These are phyloP conservation scores for Abrus precatorius DNA, from an alignment of 306 rosid species.

Conservation along the genomic window DNA sequence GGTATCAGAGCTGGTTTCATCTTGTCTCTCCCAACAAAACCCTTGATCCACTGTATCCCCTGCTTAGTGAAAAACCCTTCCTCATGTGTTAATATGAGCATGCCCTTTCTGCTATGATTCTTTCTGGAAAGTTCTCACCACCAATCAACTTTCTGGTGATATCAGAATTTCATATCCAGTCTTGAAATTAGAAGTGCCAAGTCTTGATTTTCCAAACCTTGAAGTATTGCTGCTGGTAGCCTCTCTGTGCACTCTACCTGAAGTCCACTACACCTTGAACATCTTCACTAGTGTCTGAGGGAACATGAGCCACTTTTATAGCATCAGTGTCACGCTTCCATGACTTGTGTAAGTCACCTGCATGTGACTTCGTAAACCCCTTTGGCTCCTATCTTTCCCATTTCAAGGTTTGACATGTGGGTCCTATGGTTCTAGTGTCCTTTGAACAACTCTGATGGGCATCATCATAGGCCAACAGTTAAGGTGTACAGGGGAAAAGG, in stretches of 20 bases:
- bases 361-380: not conserved
- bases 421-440: not conserved
- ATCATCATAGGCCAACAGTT: not conserved
- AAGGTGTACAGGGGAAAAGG: slow-evolving; percentile 15
- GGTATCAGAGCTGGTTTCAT: slow-evolving; percentile 5
- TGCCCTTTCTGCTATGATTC: not conserved
- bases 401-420: not conserved
- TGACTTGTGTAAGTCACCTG: not conserved
- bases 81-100: not conserved
- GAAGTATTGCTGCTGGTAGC: not conserved
- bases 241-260: not conserved
- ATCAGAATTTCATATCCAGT: not conserved
- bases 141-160: not conserved
- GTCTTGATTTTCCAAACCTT: not conserved
- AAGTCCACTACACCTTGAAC: slow-evolving; percentile 13
- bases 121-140: not conserved
- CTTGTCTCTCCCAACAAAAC: not conserved
- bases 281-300: not conserved
- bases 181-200: not conserved
- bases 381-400: not conserved
- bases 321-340: not conserved
- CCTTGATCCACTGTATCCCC: not conserved
- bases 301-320: not conserved
- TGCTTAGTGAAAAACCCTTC: slow-evolving; percentile 1
- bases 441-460: slow-evolving; percentile 7